A percentile compares a stretch with the other conserved stretches of the same genome.
These are phyloP conservation scores for Lomentospora prolificans DNA, from an alignment of 2,329 filamentous ascomycete genomes.

Conservation along the genomic window DNA sequence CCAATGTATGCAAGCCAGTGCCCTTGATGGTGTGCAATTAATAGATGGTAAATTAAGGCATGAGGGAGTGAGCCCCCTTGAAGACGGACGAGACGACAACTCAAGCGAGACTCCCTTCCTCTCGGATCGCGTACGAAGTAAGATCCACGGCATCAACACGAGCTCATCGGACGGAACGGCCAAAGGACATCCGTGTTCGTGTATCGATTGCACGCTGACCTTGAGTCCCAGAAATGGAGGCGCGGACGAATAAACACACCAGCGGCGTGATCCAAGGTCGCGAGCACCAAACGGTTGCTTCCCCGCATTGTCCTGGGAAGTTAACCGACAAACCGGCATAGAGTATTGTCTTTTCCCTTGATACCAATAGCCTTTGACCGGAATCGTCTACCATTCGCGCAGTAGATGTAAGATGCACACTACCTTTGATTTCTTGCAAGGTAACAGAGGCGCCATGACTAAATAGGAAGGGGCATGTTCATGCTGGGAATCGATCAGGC, in stretches of 20 bases:
- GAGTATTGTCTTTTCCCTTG: not conserved
- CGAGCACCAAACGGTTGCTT: not conserved
- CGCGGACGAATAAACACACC: too few relatives aligned
- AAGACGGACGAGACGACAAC: too few relatives aligned
- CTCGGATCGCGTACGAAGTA: not conserved
- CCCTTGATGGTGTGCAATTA: not conserved
- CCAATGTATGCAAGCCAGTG: not conserved
- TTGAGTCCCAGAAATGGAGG: too few relatives aligned
- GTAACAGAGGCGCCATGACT: not conserved
- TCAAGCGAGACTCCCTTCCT: not conserved
- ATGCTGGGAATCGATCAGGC: not conserved
- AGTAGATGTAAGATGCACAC: not conserved
- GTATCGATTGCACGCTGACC: not conserved
- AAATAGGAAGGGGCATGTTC: not conserved
- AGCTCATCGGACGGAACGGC: too few relatives aligned
- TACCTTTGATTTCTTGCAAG: not conserved
- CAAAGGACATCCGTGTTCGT: not conserved
- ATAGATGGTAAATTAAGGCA: not conserved
- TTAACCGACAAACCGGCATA: not conserved
- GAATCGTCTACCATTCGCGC: not conserved
- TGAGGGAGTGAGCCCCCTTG: not conserved
- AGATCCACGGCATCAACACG: too few relatives aligned
- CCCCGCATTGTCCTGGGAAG: not conserved
- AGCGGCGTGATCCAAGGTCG: not conserved
- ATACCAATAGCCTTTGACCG: not conserved